phyloP scores from a whole-genome alignment of 495 filamentous ascomycete species.

The Talaromyces thailandensis region DNA sequence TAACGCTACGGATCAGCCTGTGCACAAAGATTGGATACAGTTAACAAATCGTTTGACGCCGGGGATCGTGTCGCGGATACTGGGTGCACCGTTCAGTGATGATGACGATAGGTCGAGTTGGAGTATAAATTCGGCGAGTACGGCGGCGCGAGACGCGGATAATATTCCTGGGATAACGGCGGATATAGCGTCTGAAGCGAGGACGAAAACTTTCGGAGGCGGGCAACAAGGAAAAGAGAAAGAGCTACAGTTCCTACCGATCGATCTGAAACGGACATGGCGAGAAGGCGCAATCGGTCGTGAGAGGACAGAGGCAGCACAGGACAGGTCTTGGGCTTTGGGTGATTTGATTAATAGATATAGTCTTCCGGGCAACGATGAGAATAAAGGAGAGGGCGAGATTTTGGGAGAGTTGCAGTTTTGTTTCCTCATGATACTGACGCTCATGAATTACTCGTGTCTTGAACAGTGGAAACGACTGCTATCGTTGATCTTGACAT shows the following conservation, averaged over 20 bases:
- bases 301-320: slow-evolving; percentile 61
- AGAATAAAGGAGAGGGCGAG: slow-evolving; percentile 25
- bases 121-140: slow-evolving; percentile 39
- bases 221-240: slow-evolving; percentile 21
- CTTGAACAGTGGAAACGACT: slow-evolving; percentile 83
- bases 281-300: slow-evolving; percentile 58
- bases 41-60: slow-evolving; percentile 34
- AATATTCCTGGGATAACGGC: slow-evolving; percentile 39
- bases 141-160: slow-evolving; percentile 35
- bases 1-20: slow-evolving; percentile 23
- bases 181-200: slow-evolving; percentile 6
- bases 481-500: slow-evolving; percentile 61
- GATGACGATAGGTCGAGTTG: slow-evolving; percentile 31
- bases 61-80: slow-evolving; percentile 28
- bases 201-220: background rate
- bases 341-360: slow-evolving; percentile 38
- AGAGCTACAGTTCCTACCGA: slow-evolving; percentile 35
- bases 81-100: slow-evolving; percentile 26
- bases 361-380: background rate
- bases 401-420: slow-evolving; percentile 85
- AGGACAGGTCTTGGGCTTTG: slow-evolving; percentile 65
- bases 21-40: slow-evolving; percentile 27
- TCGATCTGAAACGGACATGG: slow-evolving; percentile 56
- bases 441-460: slow-evolving; percentile 76
- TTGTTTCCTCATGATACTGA: slow-evolving; percentile 70